phyloP scores from a whole-genome alignment of 2,329 filamentous ascomycete species.

The Gnomoniopsis sp. region DNA sequence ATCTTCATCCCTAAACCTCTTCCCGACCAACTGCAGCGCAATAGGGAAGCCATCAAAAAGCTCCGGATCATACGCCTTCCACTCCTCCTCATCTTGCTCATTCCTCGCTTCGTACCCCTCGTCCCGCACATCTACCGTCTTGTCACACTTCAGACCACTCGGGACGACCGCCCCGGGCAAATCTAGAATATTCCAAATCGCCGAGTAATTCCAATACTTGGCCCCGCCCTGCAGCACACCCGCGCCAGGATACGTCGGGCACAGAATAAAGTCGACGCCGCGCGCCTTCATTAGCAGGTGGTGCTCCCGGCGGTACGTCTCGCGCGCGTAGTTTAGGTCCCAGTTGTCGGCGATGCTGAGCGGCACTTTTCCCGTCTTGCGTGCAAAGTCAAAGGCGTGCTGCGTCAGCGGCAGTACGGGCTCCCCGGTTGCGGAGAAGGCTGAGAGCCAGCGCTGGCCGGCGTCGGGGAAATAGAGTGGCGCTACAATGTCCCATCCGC shows the following conservation, averaged over 20 bases:
- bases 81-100: constrained; percentile 10
- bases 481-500: constrained; percentile 10
- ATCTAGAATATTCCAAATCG: constrained; percentile 24
- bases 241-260: constrained; percentile 14
- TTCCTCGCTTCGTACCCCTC: constrained; percentile 6
- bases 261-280: constrained; percentile 17
- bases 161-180: constrained; percentile 20
- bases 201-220: constrained; percentile 21
- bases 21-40: constrained; percentile 17
- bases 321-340: constrained; percentile 5
- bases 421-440: constrained; percentile 16
- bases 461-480: constrained; percentile 9
- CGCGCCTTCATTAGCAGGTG: constrained; percentile 14
- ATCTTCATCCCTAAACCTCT: constrained; percentile 14
- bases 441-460: constrained; percentile 8
- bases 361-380: constrained; percentile 1
- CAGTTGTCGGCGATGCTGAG: constrained; percentile 14
- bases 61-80: constrained; percentile 14
- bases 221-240: constrained; percentile 15
- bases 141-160: constrained; percentile 15
- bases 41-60: constrained; percentile 17
- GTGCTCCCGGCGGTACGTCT: constrained; percentile 15
- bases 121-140: constrained; percentile 6
- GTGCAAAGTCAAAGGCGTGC: constrained; percentile 14
- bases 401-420: constrained; percentile 17